Conservation (phyloP, 768 basidiomycete genomes). For the Plicaturopsis crispa region DNA sequence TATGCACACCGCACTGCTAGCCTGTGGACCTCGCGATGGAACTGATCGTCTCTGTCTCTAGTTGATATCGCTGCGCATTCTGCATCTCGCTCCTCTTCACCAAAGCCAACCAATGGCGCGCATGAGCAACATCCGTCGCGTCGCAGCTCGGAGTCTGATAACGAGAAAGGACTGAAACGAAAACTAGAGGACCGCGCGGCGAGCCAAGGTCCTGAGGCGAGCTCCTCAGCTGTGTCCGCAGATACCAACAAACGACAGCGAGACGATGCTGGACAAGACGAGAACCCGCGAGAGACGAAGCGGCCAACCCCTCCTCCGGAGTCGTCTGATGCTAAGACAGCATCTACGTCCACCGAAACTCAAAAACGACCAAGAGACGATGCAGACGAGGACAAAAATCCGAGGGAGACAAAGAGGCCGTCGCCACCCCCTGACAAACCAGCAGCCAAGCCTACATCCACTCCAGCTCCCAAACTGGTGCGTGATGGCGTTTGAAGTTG, state of each 20-base stretch:
- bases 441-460: constrained; percentile 14
- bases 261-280: constrained; percentile 56
- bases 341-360: constrained; percentile 19
- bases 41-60: no score
- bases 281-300: constrained; percentile 53
- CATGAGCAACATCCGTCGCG: constrained; percentile 11
- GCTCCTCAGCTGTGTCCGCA: constrained; percentile 8
- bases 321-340: constrained; percentile 19
- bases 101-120: not conserved
- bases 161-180: constrained; percentile 59
- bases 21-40: no score
- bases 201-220: constrained; percentile 44
- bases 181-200: constrained; percentile 62
- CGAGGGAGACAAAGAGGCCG: constrained; percentile 48
- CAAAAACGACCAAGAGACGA: constrained; percentile 60
- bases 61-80: no score
- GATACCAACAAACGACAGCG: constrained; percentile 50
- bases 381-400: constrained; percentile 53
- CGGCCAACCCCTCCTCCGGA: constrained; percentile 68
- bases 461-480: constrained; percentile 40
- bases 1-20: no score
- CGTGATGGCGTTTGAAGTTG: constrained; percentile 15
- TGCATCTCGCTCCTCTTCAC: constrained; percentile 4
- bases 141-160: constrained; percentile 36
- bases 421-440: constrained; percentile 62